Evolutionary conservation across 495 filamentous ascomycete species (phyloP), one percentile per base, ranked within the genome.

Genomic region (Oidiodendron maius): DNA sequence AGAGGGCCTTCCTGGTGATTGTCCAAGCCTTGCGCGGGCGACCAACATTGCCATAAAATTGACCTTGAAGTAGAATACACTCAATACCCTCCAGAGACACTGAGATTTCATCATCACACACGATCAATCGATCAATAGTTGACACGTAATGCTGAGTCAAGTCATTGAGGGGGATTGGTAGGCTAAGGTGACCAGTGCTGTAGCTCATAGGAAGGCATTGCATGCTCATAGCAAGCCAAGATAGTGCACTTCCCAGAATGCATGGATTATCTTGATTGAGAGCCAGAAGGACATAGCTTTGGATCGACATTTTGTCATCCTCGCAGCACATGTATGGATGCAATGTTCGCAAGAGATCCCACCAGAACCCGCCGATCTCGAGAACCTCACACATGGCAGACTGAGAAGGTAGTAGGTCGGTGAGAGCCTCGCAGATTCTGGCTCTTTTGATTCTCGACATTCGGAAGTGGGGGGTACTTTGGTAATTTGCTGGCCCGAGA

Each of bases 11-110:
- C n/a, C 44, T 10, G 13, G 24, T 38, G 3, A 9, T 16, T 9
- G n/a, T 11, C 44, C 44, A 47, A 24, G 30, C 30, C 30, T 47
- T 47, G 4, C 44, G 44, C 3, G 44, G 16, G n/a, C 21, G 44
- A 15, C 44, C 32, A 22, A 25, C 8, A 38, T 47, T 47, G 12
- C 15, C 32, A 22, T 39, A 47, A 38, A 47, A 39, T 25, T 47
- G 15, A 15, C 15, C 6, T 39, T 47, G 44, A 3, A 47, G 44
- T 23, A 47, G 9, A 38, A 47, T 38, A 24, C 6, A 22, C 17
- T 47, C 44, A 3, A 47, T 38, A 3, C 32, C 44, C n/a, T 47
- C 44, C 20, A 47, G 20, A 2, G 44, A 47, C 2, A 25, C 9
- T 13, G 21, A 23, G 34, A 47, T 8, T 3, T 47, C 44, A 23